phyloP scores from a whole-genome alignment of 352 stramenopile species.

The Phytopythium chamaehyphon region DNA sequence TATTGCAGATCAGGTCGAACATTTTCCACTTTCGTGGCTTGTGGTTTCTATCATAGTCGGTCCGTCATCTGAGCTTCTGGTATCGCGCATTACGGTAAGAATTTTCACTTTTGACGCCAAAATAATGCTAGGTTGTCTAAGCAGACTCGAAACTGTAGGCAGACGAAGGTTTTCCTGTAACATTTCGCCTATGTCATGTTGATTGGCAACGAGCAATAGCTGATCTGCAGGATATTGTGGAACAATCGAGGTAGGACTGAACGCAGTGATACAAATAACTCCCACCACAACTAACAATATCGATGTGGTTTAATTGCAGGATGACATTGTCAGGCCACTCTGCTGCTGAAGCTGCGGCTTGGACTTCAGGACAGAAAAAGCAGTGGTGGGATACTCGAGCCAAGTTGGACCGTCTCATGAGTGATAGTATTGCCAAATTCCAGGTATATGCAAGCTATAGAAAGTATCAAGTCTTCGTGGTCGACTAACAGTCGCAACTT shows the following conservation, averaged over 20 bases:
- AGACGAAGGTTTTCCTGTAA: slow-evolving; percentile 31
- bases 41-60: slow-evolving; percentile 37
- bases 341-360: slow-evolving; percentile 42
- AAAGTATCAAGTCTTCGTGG: not conserved
- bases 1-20: slow-evolving; percentile 17
- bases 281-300: not conserved
- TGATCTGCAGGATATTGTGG: slow-evolving; percentile 48
- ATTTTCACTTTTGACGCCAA: not conserved
- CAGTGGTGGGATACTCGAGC: slow-evolving; percentile 73
- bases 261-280: not conserved
- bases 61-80: slow-evolving; percentile 39
- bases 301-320: slow-evolving; percentile 28
- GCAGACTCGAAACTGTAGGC: slow-evolving; percentile 33
- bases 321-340: slow-evolving; percentile 57
- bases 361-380: slow-evolving; percentile 62
- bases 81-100: slow-evolving; percentile 38
- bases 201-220: slow-evolving; percentile 34
- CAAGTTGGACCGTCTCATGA: slow-evolving; percentile 45
- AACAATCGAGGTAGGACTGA: slow-evolving; percentile 45
- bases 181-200: slow-evolving; percentile 42
- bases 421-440: slow-evolving; percentile 30
- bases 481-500: no score
- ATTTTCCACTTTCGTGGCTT: slow-evolving; percentile 36
- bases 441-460: slow-evolving; percentile 30
- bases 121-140: no score